Conservation (phyloP, 2,329 filamentous ascomycete genomes). For the Drechslerella coelobrocha region DNA sequence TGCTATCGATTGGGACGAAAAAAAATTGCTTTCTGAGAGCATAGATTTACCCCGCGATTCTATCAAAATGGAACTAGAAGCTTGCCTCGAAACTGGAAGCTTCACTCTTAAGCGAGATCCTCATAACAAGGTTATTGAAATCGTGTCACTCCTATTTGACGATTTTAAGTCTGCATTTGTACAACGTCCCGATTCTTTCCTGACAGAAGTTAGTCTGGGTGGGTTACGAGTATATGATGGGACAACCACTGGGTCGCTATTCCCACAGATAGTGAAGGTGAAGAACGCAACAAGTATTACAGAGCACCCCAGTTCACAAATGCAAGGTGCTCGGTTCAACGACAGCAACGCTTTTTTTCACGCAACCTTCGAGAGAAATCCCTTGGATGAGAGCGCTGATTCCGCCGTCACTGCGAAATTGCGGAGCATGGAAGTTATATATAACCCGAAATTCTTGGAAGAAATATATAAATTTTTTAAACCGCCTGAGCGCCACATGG, state of each 20-base stretch:
- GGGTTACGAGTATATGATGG: constrained; percentile 95
- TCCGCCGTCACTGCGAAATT: constrained; percentile 87
- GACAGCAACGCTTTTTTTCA: constrained; percentile 73
- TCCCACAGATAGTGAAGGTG: constrained; percentile 92
- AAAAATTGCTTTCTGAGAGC: constrained; percentile 82
- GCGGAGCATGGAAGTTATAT: constrained; percentile 95
- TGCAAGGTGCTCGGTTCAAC: constrained; percentile 28
- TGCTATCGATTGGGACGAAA: constrained; percentile 98
- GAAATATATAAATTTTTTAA: constrained; percentile 95
- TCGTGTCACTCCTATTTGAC: constrained; percentile 91
- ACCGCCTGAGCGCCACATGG: constrained; percentile 95
- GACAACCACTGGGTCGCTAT: constrained; percentile 87
- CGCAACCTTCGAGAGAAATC: constrained; percentile 91
- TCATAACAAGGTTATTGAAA: constrained; percentile 74
- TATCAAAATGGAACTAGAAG: constrained; percentile 89
- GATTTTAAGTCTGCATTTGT: constrained; percentile 89
- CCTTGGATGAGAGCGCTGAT: constrained; percentile 89
- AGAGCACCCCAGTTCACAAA: constrained; percentile 57
- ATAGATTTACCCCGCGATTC: constrained; percentile 90
- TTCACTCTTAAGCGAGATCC: constrained; percentile 90
- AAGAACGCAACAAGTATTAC: constrained; percentile 73
- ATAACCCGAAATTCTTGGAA: constrained; percentile 92
- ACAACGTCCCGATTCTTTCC: constrained; percentile 86
- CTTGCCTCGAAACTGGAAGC: constrained; percentile 91
- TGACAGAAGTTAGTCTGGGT: constrained; percentile 87